Evolutionary conservation across 192 early-diverging fungal species (phyloP), one percentile per base, ranked within the genome.

Genomic region (Pilobolus umbonatus): DNA sequence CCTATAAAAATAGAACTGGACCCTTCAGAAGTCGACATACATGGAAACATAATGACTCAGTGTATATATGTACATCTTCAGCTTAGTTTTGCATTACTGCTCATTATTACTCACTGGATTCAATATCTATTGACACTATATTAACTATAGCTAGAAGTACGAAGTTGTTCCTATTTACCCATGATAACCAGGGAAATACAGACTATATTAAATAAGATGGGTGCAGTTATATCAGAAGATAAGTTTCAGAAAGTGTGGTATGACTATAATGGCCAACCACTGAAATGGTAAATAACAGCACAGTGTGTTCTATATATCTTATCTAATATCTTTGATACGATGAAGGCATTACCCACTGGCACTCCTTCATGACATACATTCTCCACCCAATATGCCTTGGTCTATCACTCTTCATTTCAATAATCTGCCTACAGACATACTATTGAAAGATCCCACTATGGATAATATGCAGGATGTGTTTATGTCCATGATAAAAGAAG

Each of bases 401-500:
- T 60, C 77, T 4, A 68, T 94, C 14, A 89, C 79, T 9, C 63
- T 92, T n/a, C 88, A 89, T 68, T 84, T 88, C 54, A 67, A 81
- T 45, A 77, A 81, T 51, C 91, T 88, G 55, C 92, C 92, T 2
- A 69, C 55, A 1, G 78, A 81, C 45, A 83, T 83, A 48, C 52
- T 94, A 31, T 78, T 92, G 40, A 71, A 76, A 11, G 62, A 60
- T n/a, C 80, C 83, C 11, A 67, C 74, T 6, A 64, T 73, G 6
- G 78, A 85, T 42, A 69, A 67, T 1, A 81, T 81, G 50, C 81
- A 81, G 30, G 88, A 91, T 57, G 88, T 87, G 66, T 90, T 85
- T 63, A 94, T 94, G 90, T 85, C 89, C 10, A 84, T 86, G 82
- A 77, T 90, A 61, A 94, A 94, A 69, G 92, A 94, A 75, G 84